phyloP scores from a whole-genome alignment of 352 stramenopile genomes.

The Phytophthora nicotianae region DNA sequence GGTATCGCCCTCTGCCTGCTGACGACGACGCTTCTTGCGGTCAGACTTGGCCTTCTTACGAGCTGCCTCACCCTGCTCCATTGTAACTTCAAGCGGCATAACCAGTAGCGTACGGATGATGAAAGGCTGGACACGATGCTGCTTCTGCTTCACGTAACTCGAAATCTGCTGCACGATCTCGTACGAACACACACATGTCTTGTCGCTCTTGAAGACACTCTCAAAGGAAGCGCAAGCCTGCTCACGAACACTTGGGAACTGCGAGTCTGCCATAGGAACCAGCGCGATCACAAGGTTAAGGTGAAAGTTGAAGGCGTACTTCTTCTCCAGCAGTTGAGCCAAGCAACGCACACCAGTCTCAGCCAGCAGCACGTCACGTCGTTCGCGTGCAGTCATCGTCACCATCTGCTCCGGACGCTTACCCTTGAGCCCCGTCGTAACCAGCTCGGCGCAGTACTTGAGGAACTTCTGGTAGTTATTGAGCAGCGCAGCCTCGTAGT shows the following conservation, averaged over 20 bases:
- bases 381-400: constrained; percentile 39
- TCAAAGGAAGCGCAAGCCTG: constrained; percentile 72
- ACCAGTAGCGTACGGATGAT: constrained; percentile 79
- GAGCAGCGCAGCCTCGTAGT: constrained; percentile 77
- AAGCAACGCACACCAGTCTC: constrained; percentile 79
- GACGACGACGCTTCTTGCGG: constrained; percentile 83
- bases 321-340: constrained; percentile 79
- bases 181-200: constrained; percentile 62
- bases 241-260: constrained; percentile 54
- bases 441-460: constrained; percentile 72
- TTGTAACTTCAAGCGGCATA: constrained; percentile 86
- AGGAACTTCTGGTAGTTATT: constrained; percentile 87
- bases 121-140: constrained; percentile 78
- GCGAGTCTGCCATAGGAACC: constrained; percentile 79
- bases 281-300: constrained; percentile 84
- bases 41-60: constrained; percentile 84
- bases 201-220: constrained; percentile 77
- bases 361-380: constrained; percentile 57
- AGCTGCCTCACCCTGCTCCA: constrained; percentile 82
- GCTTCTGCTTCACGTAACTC: constrained; percentile 83
- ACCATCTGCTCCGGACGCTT: constrained; percentile 55
- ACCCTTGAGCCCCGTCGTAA: constrained; percentile 61
- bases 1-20: constrained; percentile 72
- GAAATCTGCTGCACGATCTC: constrained; percentile 88
- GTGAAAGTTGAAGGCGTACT: constrained; percentile 90